Evolutionary conservation across 805 yeast species (phyloP), one percentile per base, ranked within the genome.

Genomic region (Saccharomycopsis fodiens): DNA sequence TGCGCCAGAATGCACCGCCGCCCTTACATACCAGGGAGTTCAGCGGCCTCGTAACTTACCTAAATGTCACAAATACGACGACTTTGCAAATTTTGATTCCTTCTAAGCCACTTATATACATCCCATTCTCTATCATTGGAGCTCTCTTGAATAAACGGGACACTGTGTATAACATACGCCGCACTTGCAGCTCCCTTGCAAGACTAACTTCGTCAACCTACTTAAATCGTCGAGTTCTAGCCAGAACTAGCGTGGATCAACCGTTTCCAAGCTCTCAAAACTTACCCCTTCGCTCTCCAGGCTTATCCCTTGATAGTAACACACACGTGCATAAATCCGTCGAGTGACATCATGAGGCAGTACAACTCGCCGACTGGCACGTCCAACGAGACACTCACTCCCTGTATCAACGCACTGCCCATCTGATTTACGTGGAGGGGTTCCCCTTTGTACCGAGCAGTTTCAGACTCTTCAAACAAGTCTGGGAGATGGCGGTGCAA

Each of bases 321-420:
- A 23, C 68, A 61, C 5, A 79, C 57, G 57, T 84, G 86, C 40
- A 84, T 57, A 56, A 79, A 82, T 13, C 87, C 85, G 60, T 83
- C 93, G 17, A 77, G 59, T 49, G 73, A 76, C 51, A 68, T 60
- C 42, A 75, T 64, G 29, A 67, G 61, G 15, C 54, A 52, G 54
- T 71, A 76, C 8, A 82, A 50, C 3, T 72, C 77, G 7, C 57
- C 57, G 3, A 82, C 42, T 0, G 76, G 72, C 0, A 69, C 60
- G 1, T 63, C 54, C 44, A 69, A 41, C 0, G 81, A 76, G 1
- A 80, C 50, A 1, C 58, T 57, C 3, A 80, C 67, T 0, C 88
- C 89, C 52, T 81, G 85, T 1, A 72, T 55, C 1, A 76, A 55
- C 0, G 81, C 73, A 27, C 63, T 55, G 1, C 73, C 70, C 4